These are phyloP conservation scores for Luffa acutangula DNA, from an alignment of 306 rosid genomes.

Conservation along the genomic window DNA sequence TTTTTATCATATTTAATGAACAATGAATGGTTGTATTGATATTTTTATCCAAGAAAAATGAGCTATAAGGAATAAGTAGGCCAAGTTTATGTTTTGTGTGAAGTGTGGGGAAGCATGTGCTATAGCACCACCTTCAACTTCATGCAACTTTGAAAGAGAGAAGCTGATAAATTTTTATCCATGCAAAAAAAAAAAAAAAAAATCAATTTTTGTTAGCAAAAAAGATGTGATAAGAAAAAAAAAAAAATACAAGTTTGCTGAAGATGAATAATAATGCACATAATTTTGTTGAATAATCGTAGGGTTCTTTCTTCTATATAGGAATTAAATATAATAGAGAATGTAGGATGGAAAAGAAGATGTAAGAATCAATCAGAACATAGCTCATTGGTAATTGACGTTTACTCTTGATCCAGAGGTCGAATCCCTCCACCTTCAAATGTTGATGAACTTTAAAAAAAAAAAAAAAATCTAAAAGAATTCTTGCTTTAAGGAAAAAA, in stretches of 20 bases:
- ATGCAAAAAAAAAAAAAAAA: neutral
- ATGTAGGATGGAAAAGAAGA: neutral
- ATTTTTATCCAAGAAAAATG: neutral
- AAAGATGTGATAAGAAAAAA: neutral
- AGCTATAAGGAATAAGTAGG: neutral
- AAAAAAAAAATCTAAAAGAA: too few relatives aligned
- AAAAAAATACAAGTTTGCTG: neutral
- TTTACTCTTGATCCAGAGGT: too few relatives aligned
- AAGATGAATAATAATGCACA: neutral
- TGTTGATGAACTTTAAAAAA: too few relatives aligned
- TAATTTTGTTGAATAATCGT: neutral
- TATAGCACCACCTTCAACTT: neutral
- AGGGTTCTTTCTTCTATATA: neutral
- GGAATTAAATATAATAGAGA: neutral
- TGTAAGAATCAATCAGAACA: neutral
- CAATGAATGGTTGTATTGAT: neutral
- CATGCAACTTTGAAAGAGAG: neutral
- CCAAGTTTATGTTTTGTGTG: neutral
- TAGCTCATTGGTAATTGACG: too few relatives aligned
- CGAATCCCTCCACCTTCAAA: too few relatives aligned
- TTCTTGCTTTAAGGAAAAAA: too few relatives aligned
- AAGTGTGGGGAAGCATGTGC: neutral
- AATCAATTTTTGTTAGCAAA: neutral
- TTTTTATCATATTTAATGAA: neutral
- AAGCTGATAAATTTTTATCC: neutral